Conservation (phyloP, 2,329 filamentous ascomycete species). For the Epichloe amarillans region DNA sequence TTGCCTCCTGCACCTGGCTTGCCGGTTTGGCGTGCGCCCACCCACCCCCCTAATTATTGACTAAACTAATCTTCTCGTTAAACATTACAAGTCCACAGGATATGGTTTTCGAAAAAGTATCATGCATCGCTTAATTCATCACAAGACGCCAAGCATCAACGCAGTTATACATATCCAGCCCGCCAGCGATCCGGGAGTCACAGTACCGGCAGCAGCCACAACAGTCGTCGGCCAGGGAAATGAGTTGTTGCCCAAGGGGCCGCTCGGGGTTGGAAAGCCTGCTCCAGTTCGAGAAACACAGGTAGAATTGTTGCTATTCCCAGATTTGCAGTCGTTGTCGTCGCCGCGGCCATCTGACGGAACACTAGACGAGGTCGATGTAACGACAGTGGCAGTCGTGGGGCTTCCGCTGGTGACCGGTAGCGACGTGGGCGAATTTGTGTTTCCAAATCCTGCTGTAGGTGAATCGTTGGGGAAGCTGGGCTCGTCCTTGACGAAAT, state of each 20-base stretch:
- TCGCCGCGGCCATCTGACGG: background rate
- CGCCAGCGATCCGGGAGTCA: background rate
- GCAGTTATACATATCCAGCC: background rate
- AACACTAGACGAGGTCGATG: background rate
- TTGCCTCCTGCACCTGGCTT: too few relatives aligned
- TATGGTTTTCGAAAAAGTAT: background rate
- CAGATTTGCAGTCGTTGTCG: background rate
- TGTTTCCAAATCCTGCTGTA: background rate
- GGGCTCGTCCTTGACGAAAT: conserved; percentile 28
- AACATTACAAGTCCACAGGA: background rate
- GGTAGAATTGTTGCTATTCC: background rate
- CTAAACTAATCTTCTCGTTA: background rate
- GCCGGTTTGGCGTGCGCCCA: too few relatives aligned
- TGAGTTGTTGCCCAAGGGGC: background rate
- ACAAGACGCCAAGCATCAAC: background rate
- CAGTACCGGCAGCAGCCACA: background rate
- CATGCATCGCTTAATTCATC: background rate
- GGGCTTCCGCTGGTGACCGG: background rate
- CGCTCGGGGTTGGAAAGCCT: background rate
- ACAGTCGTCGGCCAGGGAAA: background rate
- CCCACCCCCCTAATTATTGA: background rate
- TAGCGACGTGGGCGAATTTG: background rate
- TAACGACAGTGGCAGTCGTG: background rate
- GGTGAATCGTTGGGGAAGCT: background rate
- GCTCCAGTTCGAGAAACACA: background rate